Evolutionary conservation across 163 green algal species (phyloP).

Genomic region (Scenedesmus sp.): DNA sequence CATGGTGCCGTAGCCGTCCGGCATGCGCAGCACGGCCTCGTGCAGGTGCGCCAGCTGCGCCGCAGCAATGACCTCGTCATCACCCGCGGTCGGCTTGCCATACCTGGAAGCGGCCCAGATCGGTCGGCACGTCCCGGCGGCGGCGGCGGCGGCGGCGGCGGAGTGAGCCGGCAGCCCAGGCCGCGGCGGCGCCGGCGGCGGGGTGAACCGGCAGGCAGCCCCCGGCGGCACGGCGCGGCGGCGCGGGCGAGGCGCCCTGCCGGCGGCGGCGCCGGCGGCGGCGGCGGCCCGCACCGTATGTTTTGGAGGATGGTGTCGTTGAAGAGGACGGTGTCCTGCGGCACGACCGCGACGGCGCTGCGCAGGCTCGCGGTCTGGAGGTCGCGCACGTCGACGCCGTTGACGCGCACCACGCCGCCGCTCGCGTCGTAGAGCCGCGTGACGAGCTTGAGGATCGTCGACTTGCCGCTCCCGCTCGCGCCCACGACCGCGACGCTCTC

Average conservation of each 20-base stretch:
- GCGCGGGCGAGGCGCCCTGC: not conserved
- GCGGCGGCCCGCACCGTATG: constrained; percentile 73
- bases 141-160: not conserved
- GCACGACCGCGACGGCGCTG: constrained; percentile 85
- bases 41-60: constrained; percentile 76
- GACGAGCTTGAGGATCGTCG: constrained; percentile 89
- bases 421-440: constrained; percentile 65
- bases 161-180: too few relatives aligned
- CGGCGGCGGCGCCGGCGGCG: not conserved
- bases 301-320: constrained; percentile 89
- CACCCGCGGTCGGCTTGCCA: constrained; percentile 73
- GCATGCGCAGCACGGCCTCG: constrained; percentile 69
- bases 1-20: constrained; percentile 83
- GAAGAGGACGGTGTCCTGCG: constrained; percentile 78
- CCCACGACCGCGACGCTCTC: constrained; percentile 93
- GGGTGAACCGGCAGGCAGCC: too few relatives aligned
- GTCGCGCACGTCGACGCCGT: constrained; percentile 77
- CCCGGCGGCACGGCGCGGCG: too few relatives aligned
- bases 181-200: too few relatives aligned
- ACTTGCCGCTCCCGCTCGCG: constrained; percentile 86
- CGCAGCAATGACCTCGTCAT: constrained; percentile 81
- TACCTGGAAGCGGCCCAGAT: constrained; percentile 74
- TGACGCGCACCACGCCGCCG: constrained; percentile 58
- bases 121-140: too few relatives aligned
- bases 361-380: constrained; percentile 63